Conservation (phyloP, 257 asterid species). For the Catharanthus roseus region DNA sequence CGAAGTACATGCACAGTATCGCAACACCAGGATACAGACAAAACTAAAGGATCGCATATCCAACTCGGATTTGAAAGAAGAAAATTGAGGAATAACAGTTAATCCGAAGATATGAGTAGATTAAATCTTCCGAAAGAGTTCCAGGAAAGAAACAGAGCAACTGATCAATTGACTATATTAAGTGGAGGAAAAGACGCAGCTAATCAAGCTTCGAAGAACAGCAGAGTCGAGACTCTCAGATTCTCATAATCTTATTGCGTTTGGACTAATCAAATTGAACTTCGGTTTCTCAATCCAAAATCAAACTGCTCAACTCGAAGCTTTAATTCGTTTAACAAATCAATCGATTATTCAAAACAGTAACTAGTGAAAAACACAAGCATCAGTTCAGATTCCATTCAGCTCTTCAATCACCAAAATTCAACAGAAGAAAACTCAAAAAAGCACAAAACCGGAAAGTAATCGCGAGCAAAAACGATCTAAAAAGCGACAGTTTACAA, state of each 20-base stretch:
- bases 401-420: neutral
- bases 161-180: neutral
- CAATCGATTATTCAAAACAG: neutral
- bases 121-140: neutral
- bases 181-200: neutral
- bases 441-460: neutral
- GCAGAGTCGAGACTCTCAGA: neutral
- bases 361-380: neutral
- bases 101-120: neutral
- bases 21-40: neutral
- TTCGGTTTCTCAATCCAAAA: slow-evolving; percentile 1
- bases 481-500: neutral
- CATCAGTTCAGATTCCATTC: neutral
- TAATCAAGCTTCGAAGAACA: neutral
- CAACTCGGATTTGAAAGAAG: neutral
- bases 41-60: neutral
- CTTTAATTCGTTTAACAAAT: neutral
- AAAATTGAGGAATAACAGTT: neutral
- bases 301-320: neutral
- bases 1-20: neutral
- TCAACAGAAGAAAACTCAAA: neutral
- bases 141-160: neutral
- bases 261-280: neutral
- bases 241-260: neutral
- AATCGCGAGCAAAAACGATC: neutral